A percentile compares a stretch with the other conserved stretches of the same genome.
Evolutionary conservation across 192 early-diverging fungal species (phyloP).

Genomic region (Linnemannia hyalina): DNA sequence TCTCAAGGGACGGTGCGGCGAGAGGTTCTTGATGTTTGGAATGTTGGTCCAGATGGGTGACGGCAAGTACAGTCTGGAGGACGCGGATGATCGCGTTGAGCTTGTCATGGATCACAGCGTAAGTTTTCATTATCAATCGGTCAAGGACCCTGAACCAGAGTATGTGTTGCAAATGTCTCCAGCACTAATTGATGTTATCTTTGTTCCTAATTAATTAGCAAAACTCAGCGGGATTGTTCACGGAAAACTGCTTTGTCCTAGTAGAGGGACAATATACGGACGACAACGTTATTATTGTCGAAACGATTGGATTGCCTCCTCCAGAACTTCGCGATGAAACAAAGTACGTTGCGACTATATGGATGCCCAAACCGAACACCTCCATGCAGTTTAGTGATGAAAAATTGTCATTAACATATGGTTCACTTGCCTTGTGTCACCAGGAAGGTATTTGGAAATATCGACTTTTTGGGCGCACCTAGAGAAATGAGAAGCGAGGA

Average conservation of each 20-base stretch:
- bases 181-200: not conserved
- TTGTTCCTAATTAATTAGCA: constrained; percentile 37
- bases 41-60: constrained; percentile 89
- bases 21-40: constrained; percentile 83
- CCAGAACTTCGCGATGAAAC: constrained; percentile 69
- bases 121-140: constrained; percentile 9
- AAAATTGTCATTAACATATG: not conserved
- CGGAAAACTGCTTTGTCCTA: constrained; percentile 89
- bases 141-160: not conserved
- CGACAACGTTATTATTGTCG: constrained; percentile 76
- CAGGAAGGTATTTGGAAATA: constrained; percentile 64
- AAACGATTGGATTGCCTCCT: constrained; percentile 83
- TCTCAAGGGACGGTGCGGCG: constrained; percentile 77
- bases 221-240: constrained; percentile 80
- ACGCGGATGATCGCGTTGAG: constrained; percentile 82
- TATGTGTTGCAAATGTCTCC: not conserved
- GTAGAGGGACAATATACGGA: constrained; percentile 83
- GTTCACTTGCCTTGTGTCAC: too few species aligned
- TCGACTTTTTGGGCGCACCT: constrained; percentile 70
- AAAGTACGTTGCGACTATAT: constrained; percentile 40
- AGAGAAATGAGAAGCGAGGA: constrained; percentile 67
- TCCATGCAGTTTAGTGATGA: not conserved
- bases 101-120: constrained; percentile 75
- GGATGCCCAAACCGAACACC: too few species aligned
- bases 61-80: constrained; percentile 88